These are phyloP conservation scores for Rhododendron simsii DNA, from an alignment of 148 eudicot species.

Conservation along the genomic window DNA sequence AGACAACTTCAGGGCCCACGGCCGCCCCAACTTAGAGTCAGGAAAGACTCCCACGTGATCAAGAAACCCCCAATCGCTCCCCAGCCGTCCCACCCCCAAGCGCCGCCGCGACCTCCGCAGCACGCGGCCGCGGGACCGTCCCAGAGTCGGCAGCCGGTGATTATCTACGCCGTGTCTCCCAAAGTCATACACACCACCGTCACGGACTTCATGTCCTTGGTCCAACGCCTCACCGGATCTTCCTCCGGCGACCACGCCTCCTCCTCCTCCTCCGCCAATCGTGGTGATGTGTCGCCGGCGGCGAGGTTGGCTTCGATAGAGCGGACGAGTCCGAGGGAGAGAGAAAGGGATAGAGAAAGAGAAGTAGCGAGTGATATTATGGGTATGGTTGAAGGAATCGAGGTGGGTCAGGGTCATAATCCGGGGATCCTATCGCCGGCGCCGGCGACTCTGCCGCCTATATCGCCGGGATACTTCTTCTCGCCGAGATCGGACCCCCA, in stretches of 20 bases:
- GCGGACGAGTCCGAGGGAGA: constrained; percentile 42
- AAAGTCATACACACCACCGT: constrained; percentile 57
- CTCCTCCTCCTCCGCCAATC: not conserved
- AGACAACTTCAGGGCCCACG: constrained; percentile 68
- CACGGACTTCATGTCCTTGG: constrained; percentile 55
- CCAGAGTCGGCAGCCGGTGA: constrained; percentile 44
- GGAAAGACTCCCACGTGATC: constrained; percentile 62
- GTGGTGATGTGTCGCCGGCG: constrained; percentile 57
- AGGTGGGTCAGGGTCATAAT: constrained; percentile 34
- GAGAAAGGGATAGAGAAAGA: constrained; percentile 26
- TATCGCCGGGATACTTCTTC: constrained; percentile 46
- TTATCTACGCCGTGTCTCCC: constrained; percentile 75
- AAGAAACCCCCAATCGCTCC: constrained; percentile 52
- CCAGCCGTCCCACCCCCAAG: not conserved
- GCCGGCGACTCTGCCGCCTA: constrained; percentile 51
- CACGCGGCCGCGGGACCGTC: not conserved
- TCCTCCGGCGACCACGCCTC: not conserved
- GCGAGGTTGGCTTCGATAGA: constrained; percentile 62
- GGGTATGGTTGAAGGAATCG: constrained; percentile 25
- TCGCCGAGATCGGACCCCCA: constrained; percentile 22
- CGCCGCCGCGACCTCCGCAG: constrained; percentile 14
- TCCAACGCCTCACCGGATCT: constrained; percentile 69
- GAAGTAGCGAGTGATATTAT: constrained; percentile 8
- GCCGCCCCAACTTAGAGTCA: constrained; percentile 57
- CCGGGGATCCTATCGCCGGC: constrained; percentile 73